A percentile compares a stretch with the other conserved stretches of the same genome.
Conservation (phyloP, 805 yeast species). For the Komagataella kurtzmanii region DNA sequence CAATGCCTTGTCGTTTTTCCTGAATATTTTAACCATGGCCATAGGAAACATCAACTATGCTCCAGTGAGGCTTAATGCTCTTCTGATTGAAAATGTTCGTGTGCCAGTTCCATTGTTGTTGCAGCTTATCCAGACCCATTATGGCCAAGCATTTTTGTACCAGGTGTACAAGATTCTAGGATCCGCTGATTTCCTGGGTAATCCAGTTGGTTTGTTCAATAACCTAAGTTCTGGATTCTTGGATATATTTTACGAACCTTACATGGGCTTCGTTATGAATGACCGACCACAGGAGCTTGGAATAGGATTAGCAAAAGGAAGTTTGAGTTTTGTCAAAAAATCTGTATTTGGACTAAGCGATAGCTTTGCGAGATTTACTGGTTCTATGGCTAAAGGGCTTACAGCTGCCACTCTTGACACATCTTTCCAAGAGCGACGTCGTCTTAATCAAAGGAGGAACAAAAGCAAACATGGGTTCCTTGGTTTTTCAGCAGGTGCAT, state of each 20-base stretch:
- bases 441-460: slow-evolving; percentile 63
- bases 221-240: slow-evolving; percentile 88
- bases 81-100: slow-evolving; percentile 78
- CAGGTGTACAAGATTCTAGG: slow-evolving; percentile 90
- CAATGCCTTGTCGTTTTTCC: slow-evolving; percentile 59
- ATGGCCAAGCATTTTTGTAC: slow-evolving; percentile 82
- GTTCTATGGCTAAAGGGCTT: slow-evolving; percentile 88
- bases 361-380: slow-evolving; percentile 84
- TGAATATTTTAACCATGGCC: slow-evolving; percentile 89
- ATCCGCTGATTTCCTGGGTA: slow-evolving; percentile 91
- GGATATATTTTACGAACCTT: slow-evolving; percentile 96
- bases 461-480: slow-evolving; percentile 75
- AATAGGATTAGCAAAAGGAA: slow-evolving; percentile 91
- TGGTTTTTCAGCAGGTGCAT: slow-evolving; percentile 78
- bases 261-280: slow-evolving; percentile 86
- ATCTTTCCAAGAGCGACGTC: slow-evolving; percentile 70
- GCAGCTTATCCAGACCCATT: slow-evolving; percentile 68
- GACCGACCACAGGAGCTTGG: slow-evolving; percentile 96
- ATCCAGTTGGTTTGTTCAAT: slow-evolving; percentile 93
- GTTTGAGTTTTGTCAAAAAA: slow-evolving; percentile 84
- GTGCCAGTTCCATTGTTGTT: slow-evolving; percentile 68
- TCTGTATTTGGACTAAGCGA: slow-evolving; percentile 92
- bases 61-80: slow-evolving; percentile 78
- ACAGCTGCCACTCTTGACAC: slow-evolving; percentile 83
- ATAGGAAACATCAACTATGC: slow-evolving; percentile 96